Evolutionary conservation across 2,329 filamentous ascomycete genomes (phyloP), one percentile per base, ranked within the genome.

Genomic region (Fusarium scirpi): DNA sequence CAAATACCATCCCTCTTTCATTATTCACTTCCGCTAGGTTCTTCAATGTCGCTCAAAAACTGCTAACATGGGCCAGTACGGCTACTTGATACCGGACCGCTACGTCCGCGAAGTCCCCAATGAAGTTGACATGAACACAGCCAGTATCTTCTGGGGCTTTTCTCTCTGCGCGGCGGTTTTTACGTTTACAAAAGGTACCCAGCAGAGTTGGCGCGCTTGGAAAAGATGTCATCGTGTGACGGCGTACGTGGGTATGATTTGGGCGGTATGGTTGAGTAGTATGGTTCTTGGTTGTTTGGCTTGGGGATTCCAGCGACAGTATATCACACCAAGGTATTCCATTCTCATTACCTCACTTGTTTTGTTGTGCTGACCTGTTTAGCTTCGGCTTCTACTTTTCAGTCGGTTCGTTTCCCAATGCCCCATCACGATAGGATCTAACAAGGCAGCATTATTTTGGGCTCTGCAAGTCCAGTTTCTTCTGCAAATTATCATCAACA

Each of bases 401-500:
- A n/a, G 58, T 74, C 20, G 70, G 73, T 76, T 55, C 6, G 70
- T 58, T 2, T 22, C 43, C 8, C 29, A 11, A 6, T 3, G 4
- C 4, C 5, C 1, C 6, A 25, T 24, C 2, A 1, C 18, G 2
- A 15, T 22, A 0, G 2, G 2, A 0, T 20, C 66, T 71, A 40
- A 69, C 16, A 12, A 13, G 0, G 0, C 5, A 74, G 67, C 62
- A 5, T 29, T 72, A 0, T 70, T 72, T 20, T 83, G 83, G 83
- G 76, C 78, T 3, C 64, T 84, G 1, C 80, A 85, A 67, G 80
- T 87, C 12, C 85, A 87, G 49, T 79, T 85, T 8, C 75, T 87
- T 1, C 82, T 86, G 32, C 85, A 87, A 58, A 87, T 87, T 41
- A 87, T 88, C 65, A 82, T 87, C 64, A 87, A 87, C 65, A 82